These are phyloP conservation scores for Thelonectria blattea DNA, from an alignment of 2,329 filamentous ascomycete species.

Conservation along the genomic window DNA sequence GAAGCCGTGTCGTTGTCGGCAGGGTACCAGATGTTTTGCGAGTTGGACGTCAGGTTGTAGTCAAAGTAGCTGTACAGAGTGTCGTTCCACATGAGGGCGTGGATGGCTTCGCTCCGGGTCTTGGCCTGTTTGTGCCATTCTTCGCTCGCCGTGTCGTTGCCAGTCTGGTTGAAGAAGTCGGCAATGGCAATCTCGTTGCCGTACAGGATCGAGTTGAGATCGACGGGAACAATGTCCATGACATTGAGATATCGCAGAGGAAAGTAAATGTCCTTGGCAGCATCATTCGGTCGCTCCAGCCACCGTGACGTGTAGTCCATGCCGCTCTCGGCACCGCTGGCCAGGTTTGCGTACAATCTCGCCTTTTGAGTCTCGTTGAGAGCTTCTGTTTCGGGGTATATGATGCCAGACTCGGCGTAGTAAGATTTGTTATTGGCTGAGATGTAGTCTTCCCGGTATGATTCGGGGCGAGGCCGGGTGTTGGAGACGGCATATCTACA, in stretches of 20 bases:
- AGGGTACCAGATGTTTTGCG: conserved; percentile 61
- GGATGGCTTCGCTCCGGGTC: conserved; percentile 66
- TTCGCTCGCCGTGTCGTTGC: conserved; percentile 56
- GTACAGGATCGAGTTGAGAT: conserved; percentile 73
- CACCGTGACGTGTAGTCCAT: conserved; percentile 69
- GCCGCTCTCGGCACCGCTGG: conserved; percentile 69
- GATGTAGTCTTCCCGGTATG: conserved; percentile 68
- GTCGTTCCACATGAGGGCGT: conserved; percentile 67
- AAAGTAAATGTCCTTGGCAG: conserved; percentile 66
- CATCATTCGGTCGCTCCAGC: conserved; percentile 63
- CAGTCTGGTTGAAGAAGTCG: conserved; percentile 56
- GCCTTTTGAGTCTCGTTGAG: conserved; percentile 61
- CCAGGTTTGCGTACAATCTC: conserved; percentile 65
- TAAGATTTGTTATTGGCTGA: conserved; percentile 71
- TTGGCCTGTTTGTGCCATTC: conserved; percentile 57
- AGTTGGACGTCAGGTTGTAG: conserved; percentile 66
- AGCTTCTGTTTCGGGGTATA: conserved; percentile 58
- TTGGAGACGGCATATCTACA: conserved; percentile 64
- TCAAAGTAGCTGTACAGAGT: conserved; percentile 70
- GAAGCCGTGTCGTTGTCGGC: conserved; percentile 50
- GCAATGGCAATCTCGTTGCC: conserved; percentile 67
- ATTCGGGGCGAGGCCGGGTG: conserved; percentile 71
- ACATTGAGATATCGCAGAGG: conserved; percentile 69
- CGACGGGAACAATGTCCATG: conserved; percentile 64
- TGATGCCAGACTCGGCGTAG: conserved; percentile 62